Conservation (phyloP, 768 basidiomycete species). For the Mrakia blollopis region DNA sequence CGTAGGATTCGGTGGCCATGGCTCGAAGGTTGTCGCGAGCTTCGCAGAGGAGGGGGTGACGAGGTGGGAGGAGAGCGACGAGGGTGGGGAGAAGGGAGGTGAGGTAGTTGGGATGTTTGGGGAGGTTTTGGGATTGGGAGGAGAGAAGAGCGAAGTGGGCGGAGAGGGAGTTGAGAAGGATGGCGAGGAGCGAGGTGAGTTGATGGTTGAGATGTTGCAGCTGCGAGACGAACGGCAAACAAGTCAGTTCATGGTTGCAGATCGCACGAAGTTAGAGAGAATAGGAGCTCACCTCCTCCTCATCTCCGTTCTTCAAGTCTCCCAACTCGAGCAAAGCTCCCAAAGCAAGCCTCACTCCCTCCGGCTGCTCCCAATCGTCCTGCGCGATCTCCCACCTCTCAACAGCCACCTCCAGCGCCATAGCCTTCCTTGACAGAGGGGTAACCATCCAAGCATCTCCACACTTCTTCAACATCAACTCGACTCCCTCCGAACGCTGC, state of each 20-base stretch:
- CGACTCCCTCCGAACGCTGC: background rate
- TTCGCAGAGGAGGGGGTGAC: background rate
- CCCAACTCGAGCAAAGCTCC: background rate
- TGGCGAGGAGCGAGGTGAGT: background rate
- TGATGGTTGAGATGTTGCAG: background rate
- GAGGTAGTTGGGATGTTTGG: background rate
- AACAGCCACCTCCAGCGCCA: background rate
- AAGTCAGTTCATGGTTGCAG: background rate
- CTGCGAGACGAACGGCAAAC: background rate
- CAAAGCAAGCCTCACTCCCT: background rate
- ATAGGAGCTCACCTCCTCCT: background rate
- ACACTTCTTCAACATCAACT: background rate
- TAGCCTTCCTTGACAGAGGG: background rate
- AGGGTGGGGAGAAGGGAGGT: background rate
- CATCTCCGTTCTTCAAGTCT: background rate
- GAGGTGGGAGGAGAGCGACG: background rate
- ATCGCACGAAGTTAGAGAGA: background rate
- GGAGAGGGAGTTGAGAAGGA: background rate
- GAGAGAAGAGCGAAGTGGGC: background rate
- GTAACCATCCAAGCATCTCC: background rate
- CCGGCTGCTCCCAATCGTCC: background rate
- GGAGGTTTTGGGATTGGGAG: background rate
- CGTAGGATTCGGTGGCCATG: slow-evolving; percentile 2
- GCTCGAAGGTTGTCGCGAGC: background rate
- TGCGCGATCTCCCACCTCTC: background rate